phyloP scores from a whole-genome alignment of 179 eudicot species.

The Pouteria campechiana region DNA sequence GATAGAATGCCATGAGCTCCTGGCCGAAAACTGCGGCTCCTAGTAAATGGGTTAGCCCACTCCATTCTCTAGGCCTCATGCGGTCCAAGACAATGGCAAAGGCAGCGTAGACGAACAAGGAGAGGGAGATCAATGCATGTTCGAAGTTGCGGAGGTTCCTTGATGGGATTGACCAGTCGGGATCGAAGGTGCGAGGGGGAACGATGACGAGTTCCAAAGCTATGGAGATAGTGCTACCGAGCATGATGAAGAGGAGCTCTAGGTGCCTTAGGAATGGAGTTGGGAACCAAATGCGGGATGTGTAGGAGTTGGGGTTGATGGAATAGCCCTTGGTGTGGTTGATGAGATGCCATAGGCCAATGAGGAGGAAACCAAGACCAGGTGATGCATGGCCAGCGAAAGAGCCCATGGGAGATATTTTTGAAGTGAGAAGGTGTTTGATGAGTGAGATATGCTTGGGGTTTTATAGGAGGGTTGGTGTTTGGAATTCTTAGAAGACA shows the following conservation, averaged over 20 bases:
- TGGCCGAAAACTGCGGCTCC: constrained; percentile 19
- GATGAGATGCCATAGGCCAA: constrained; percentile 36
- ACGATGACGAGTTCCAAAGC: constrained; percentile 10
- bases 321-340: constrained; percentile 16
- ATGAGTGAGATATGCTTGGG: too few species aligned
- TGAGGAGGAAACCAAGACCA: constrained; percentile 15
- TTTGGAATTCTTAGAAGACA: too few species aligned
- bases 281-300: constrained; percentile 23
- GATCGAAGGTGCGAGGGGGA: constrained; percentile 7
- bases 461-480: too few species aligned
- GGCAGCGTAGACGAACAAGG: constrained; percentile 21
- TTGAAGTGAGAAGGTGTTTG: too few species aligned
- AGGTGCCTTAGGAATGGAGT: constrained; percentile 16
- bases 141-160: constrained; percentile 25
- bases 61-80: constrained; percentile 2
- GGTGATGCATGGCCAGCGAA: constrained; percentile 19
- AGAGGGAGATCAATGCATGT: constrained; percentile 20
- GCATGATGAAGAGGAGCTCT: constrained; percentile 21
- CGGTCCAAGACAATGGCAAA: constrained; percentile 26
- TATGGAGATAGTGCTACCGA: constrained; percentile 13
- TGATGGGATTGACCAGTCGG: constrained; percentile 20
- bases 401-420: constrained; percentile 33
- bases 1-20: constrained; percentile 29
- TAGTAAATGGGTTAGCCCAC: constrained; percentile 8
- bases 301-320: constrained; percentile 3